Evolutionary conservation across 371 early-diverging fungal species (phyloP), one percentile per base, ranked within the genome.

Genomic region (Syncephalis plumigaleata): DNA sequence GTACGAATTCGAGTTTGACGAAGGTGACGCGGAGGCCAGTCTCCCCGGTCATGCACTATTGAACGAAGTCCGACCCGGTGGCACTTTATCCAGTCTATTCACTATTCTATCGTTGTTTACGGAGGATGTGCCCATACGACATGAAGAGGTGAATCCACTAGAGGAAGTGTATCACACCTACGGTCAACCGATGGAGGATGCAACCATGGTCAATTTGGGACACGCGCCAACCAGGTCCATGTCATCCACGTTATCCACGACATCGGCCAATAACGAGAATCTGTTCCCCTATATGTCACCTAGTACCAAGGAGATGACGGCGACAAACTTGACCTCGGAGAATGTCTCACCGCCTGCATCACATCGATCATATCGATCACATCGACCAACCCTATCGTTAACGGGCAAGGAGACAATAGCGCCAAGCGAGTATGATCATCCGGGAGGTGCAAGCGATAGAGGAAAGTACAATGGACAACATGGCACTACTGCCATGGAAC

Each of bases 51-150:
- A 87, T 48, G 81, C 83, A 8, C 59, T 91, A 40, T 69, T 93
- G 27, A 90, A 88, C 54, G 87, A 86, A 53, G 90, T 95, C 20
- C 70, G 75, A 31, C 64, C 81, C 1, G 95, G 94, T n/a, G 89
- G 87, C 11, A 86, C 90, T 0, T 74, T 97, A 2, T 87, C 91
- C 3, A 85, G 87, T 46, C 56, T 97, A 47, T 93, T 95, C 60
- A 79, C 83, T 5, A 87, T 97, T 42, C 65, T 97, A n/a, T 73
- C 83, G 3, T 70, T 94, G 27, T 87, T 94, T 48, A 79, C 91
- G 1, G 88, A 89, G 42, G 81, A 81, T 46, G 73, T 79, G 39
- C 65, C 69, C 40, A 61, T 79, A 36, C 59, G 65, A 45, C 59
- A 71, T 24, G 70, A 73, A 44, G 60, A 60, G 51, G 65, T 67